Evolutionary conservation across 495 filamentous ascomycete genomes (phyloP), one percentile per base, ranked within the genome.

Genomic region (Immersiella caudata): DNA sequence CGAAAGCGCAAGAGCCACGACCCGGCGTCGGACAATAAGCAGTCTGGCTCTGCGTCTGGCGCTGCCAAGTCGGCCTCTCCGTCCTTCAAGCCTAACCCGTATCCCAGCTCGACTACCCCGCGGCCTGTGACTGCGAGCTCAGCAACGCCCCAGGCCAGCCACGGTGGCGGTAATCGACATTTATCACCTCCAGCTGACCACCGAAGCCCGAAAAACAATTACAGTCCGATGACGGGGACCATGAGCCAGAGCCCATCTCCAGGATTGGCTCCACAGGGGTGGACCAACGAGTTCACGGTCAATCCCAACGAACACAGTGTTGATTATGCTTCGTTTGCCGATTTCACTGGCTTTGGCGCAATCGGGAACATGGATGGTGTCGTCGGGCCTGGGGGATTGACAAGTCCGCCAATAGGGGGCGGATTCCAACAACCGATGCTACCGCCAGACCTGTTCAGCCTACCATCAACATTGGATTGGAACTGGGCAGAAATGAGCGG

Each of bases 381-480:
- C 27, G n/a, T 60, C 1, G 61, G 68, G 67, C 79, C 75, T 49
- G 80, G 66, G 18, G 74, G 75, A 46, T 72, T 78, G 71, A 71
- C 78, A 69, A 79, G 78, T 26, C 78, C 83, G 18, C 77, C 86
- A 1, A 1, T 74, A 26, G 52, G 67, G 5, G 72, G 69, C 6
- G 67, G 56, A 20, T 78, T 74, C 74, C 93, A 97, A 74, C 93
- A 97, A 69, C 93, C 94, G 0, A 93, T 97, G 72, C 90, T 98
- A 54, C 95, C 95, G n/a, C 93, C 94, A 71, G 96, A 98, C 82
- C 79, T 99, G 60, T 99, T 94, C 91, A 90, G 93, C 76, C 90
- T 97, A 87, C 91, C 93, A 11, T 96, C 97, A 89, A 95, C 92
- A 16, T 85, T 98, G 22, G 96, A 98, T 74, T 99, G 96, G 96